A percentile compares a stretch with the other conserved stretches of the same genome.
Evolutionary conservation across 495 filamentous ascomycete species (phyloP).

Genomic region (Penicillium bialowiezense): DNA sequence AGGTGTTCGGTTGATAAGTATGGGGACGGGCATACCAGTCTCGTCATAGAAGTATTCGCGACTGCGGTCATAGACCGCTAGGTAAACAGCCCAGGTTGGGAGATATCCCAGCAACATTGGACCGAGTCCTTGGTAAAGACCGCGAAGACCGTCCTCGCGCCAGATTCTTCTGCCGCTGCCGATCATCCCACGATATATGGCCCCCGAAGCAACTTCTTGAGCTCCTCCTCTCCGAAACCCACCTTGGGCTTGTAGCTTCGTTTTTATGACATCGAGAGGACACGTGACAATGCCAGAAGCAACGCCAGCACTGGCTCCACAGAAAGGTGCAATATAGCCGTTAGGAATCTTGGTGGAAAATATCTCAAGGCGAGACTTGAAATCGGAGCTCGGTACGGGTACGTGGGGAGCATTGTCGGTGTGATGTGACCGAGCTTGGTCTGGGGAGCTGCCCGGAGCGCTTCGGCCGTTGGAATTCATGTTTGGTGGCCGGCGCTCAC

Average conservation of each 20-base stretch:
- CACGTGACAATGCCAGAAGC: conserved; percentile 93
- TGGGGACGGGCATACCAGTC: conserved; percentile 51
- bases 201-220: conserved; percentile 43
- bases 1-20: not conserved
- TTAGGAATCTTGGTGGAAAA: conserved; percentile 49
- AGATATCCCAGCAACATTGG: conserved; percentile 94
- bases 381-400: conserved; percentile 23
- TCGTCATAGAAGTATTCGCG: conserved; percentile 68
- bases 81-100: conserved; percentile 97
- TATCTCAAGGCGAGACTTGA: conserved; percentile 55
- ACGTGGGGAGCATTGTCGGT: conserved; percentile 18
- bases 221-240: conserved; percentile 57
- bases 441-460: conserved; percentile 30
- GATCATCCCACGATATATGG: conserved; percentile 76
- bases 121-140: conserved; percentile 89
- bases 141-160: conserved; percentile 80
- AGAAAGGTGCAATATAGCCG: conserved; percentile 59
- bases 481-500: conserved; percentile 37
- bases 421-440: conserved; percentile 24
- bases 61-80: conserved; percentile 88
- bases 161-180: conserved; percentile 84
- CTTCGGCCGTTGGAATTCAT: conserved; percentile 40
- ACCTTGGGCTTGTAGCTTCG: conserved; percentile 94
- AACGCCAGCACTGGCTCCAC: conserved; percentile 84
- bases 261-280: conserved; percentile 98